Conservation (phyloP, 1,284 basidiomycete genomes). For the Microbotryomycetes sp. region DNA sequence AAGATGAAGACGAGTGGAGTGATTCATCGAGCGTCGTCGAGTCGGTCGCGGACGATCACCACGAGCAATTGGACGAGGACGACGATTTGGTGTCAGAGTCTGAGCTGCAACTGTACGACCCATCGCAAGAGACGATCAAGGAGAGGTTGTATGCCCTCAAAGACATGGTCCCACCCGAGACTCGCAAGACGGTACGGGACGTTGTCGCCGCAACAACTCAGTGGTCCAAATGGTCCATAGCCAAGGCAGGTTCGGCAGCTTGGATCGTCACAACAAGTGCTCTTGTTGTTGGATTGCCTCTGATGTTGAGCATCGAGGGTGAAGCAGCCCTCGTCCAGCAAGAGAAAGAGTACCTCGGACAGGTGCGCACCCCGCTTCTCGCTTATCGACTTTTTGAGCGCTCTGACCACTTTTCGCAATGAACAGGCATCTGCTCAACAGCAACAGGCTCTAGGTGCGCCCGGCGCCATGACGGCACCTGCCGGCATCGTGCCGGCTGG, state of each 20-base stretch:
- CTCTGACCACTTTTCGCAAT: not conserved
- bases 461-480: slow-evolving; percentile 33
- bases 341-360: slow-evolving; percentile 86
- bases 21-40: slow-evolving; percentile 9
- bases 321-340: slow-evolving; percentile 90
- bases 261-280: slow-evolving; percentile 95
- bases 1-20: slow-evolving; percentile 11
- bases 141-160: slow-evolving; percentile 85
- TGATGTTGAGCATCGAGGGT: slow-evolving; percentile 89
- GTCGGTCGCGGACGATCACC: too few relatives aligned
- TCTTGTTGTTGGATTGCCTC: slow-evolving; percentile 82
- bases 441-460: not conserved
- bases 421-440: not conserved
- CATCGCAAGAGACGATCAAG: slow-evolving; percentile 61
- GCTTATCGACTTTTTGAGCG: too few relatives aligned
- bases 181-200: slow-evolving; percentile 65
- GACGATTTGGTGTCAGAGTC: slow-evolving; percentile 23
- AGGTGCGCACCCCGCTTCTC: slow-evolving; percentile 51
- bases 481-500: slow-evolving; percentile 42
- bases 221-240: slow-evolving; percentile 49
- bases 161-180: slow-evolving; percentile 89
- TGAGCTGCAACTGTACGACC: slow-evolving; percentile 28
- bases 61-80: slow-evolving; percentile 25
- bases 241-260: slow-evolving; percentile 74
- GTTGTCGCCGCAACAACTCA: slow-evolving; percentile 58